Conservation (phyloP, 192 early-diverging fungal species). For the Podila clonocystis region DNA sequence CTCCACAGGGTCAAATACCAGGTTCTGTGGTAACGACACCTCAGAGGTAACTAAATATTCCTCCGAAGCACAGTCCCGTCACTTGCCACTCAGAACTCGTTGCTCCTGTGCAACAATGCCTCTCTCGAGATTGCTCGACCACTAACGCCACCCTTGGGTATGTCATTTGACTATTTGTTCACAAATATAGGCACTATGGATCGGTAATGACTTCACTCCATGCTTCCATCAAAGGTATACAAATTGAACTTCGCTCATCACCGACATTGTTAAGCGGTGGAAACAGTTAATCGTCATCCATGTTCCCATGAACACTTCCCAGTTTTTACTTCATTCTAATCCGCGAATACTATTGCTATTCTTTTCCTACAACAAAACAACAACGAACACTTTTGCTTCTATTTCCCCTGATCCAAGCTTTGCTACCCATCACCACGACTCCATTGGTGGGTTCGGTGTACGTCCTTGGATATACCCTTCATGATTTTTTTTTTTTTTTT, state of each 20-base stretch:
- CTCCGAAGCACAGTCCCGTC: not conserved
- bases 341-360: no score
- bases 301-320: not conserved
- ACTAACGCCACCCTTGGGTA: not conserved
- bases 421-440: no score
- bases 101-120: not conserved
- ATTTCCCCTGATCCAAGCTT: no score
- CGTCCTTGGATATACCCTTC: no score
- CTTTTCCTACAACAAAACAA: no score
- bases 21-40: slow-evolving; percentile 35
- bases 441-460: no score
- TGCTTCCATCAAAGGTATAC: slow-evolving; percentile 47
- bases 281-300: not conserved
- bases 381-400: no score
- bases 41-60: slow-evolving; percentile 14
- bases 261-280: not conserved
- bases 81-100: not conserved
- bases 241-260: not conserved
- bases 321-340: no score
- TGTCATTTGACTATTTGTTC: not conserved
- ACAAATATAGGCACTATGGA: slow-evolving; percentile 20
- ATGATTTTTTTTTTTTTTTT: no score
- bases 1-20: slow-evolving; percentile 14
- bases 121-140: not conserved
- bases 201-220: slow-evolving; percentile 46